Conservation (phyloP, 345 rosid genomes). For the Adansonia digitata region DNA sequence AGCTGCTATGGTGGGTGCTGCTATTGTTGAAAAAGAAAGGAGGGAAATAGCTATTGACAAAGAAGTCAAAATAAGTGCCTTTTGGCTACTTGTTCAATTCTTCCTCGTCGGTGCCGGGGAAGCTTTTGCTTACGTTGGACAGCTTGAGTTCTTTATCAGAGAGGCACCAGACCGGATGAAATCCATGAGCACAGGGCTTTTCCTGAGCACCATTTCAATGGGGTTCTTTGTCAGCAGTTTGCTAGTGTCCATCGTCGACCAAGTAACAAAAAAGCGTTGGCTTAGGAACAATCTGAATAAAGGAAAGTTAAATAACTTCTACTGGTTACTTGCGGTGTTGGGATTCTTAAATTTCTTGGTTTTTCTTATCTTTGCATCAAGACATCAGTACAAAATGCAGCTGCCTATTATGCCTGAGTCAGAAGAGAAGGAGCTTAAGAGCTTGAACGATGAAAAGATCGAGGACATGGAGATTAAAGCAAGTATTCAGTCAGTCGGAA, state of each 20-base stretch:
- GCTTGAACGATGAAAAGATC: constrained; percentile 11
- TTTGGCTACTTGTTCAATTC: constrained; percentile 76
- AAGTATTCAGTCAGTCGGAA: neutral
- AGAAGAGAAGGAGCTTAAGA: constrained; percentile 31
- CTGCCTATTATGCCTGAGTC: constrained; percentile 20
- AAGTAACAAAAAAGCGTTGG: constrained; percentile 53
- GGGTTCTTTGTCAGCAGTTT: constrained; percentile 85
- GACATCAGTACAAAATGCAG: constrained; percentile 65
- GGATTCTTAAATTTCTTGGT: constrained; percentile 62
- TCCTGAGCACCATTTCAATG: constrained; percentile 76
- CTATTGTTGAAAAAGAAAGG: constrained; percentile 51
- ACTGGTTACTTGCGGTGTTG: constrained; percentile 63
- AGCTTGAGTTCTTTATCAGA: constrained; percentile 85
- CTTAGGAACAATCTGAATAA: constrained; percentile 61
- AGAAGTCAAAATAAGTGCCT: constrained; percentile 47
- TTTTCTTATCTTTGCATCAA: constrained; percentile 50
- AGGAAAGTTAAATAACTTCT: constrained; percentile 61
- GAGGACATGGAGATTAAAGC: constrained; percentile 21
- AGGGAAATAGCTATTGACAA: constrained; percentile 31
- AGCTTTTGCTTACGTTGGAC: constrained; percentile 86
- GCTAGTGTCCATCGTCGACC: constrained; percentile 64
- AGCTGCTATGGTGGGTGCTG: constrained; percentile 66
- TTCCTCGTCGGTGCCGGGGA: constrained; percentile 94
- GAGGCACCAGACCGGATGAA: constrained; percentile 94
- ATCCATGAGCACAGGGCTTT: constrained; percentile 92